phyloP scores from a whole-genome alignment of 176 grass and related monocot genomes.

The Triticum turgidum region DNA sequence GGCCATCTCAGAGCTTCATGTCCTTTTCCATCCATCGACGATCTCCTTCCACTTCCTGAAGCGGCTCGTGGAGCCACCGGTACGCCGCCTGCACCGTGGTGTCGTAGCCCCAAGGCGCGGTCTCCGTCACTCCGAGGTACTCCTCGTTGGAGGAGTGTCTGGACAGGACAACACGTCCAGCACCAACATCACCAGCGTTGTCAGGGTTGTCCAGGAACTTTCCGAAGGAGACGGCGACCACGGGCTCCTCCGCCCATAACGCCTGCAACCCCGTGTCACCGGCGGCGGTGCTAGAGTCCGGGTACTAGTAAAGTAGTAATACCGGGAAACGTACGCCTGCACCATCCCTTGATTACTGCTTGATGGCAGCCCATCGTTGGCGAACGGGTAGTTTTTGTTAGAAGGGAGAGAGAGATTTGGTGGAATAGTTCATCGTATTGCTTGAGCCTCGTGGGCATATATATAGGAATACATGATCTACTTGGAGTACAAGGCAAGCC shows the following conservation, averaged over 20 bases:
- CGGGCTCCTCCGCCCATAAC: conserved; percentile 53
- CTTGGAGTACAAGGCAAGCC: too few species aligned
- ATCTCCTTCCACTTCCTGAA: conserved; percentile 58
- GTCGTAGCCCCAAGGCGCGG: conserved; percentile 50
- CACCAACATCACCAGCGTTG: too few species aligned
- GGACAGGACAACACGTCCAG: too few species aligned
- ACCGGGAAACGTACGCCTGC: conserved; percentile 53
- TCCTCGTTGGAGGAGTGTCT: too few species aligned
- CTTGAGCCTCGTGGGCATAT: too few species aligned
- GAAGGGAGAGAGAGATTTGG: too few species aligned
- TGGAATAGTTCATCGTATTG: too few species aligned
- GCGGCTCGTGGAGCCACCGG: conserved; percentile 17
- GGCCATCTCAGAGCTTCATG: conserved; percentile 23
- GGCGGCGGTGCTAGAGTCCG: neutral
- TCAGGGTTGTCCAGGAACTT: conserved; percentile 56
- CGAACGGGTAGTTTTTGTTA: too few species aligned
- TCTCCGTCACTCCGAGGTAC: neutral
- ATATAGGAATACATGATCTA: too few species aligned
- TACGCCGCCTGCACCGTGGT: conserved; percentile 38
- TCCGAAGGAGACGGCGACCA: conserved; percentile 1
- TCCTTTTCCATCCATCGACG: conserved; percentile 39
- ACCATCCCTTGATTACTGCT: conserved; percentile 31
- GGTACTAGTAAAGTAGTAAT: conserved; percentile 31
- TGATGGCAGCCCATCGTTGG: too few species aligned
- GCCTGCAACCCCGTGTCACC: conserved; percentile 60